Evolutionary conservation across 78 protist species (phyloP), one percentile per base, ranked within the genome.

Genomic region (Ministeria vibrans): DNA sequence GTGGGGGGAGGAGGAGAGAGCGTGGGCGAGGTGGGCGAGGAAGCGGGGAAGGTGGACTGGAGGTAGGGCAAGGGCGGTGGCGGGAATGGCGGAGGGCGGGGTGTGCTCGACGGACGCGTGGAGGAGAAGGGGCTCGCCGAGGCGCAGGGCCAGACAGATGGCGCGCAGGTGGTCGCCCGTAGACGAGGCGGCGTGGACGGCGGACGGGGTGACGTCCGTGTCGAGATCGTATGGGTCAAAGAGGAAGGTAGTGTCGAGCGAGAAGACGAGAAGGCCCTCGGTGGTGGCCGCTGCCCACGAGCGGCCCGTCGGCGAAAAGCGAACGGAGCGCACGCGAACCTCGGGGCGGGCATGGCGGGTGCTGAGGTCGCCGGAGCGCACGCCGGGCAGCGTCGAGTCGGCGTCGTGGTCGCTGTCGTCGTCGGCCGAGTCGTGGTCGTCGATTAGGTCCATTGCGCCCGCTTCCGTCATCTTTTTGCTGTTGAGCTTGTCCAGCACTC

Each of bases 171-270:
- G 79, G 27, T 83, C 90, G 43, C 85, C 45, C 18, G 38, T 36
- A 11, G 23, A 49, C 39, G 81, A 23, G 25, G 83, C 61, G 34
- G 2, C 61, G 61, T 23, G 43, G 13, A 83, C 83, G 36, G 88
- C 15, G 30, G 75, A 90, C 11, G 95, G 94, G n/a, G 92, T 94
- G 34, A 90, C 66, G 30, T 88, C 90, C 39, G 89, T 13, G 28
- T 88, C 88, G 49, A 94, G 90, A 32, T 89, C 95, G 41, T 81
- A 78, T 30, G 97, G 97, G 71, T 94, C 97, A 70, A 92, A 94
- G 42, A 69, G 45, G 20, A 73, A 38, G 36, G 23, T 41, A 2
- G 88, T 93, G 71, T 95, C 96, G 32, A 94, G 86, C 27, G 97
- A 86, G 72, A 66, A 96, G 39, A 94, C 45, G 45, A 93, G 77